Percentiles rank a stretch among this genome's conserved stretches.
Conservation (phyloP, 495 filamentous ascomycete genomes). For the Hapsidospora chrysogenum region DNA sequence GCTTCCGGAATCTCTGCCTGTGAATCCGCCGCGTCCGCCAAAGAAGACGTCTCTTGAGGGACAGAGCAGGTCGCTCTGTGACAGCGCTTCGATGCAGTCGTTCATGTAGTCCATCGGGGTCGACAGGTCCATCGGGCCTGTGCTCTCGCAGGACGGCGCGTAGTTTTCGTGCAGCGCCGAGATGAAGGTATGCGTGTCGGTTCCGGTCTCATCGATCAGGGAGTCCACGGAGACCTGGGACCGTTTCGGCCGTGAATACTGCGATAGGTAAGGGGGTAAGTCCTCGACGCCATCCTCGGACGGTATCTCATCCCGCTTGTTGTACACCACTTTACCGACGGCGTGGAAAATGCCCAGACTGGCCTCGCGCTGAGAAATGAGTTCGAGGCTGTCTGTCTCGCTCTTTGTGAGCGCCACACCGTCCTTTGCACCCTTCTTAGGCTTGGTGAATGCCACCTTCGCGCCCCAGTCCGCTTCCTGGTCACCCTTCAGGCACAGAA, state of each 20-base stretch:
- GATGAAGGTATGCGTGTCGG: constrained; percentile 76
- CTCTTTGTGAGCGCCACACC: constrained; percentile 44
- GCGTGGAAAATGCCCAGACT: constrained; percentile 91
- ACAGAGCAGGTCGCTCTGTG: constrained; percentile 69
- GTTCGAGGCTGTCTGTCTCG: constrained; percentile 52
- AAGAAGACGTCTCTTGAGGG: constrained; percentile 41
- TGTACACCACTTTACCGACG: constrained; percentile 87
- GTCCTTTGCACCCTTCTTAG: constrained; percentile 38
- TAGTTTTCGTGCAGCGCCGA: constrained; percentile 95
- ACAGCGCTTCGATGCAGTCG: constrained; percentile 66
- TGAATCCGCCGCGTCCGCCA: constrained; percentile 25
- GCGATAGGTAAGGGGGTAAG: constrained; percentile 43
- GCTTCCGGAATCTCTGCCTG: constrained; percentile 34
- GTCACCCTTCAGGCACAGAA: constrained; percentile 67
- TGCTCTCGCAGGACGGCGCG: constrained; percentile 57
- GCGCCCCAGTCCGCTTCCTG: constrained; percentile 48
- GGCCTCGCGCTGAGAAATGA: constrained; percentile 70
- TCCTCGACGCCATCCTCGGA: constrained; percentile 17
- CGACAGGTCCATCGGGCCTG: constrained; percentile 22
- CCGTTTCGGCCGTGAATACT: constrained; percentile 42
- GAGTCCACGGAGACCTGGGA: constrained; percentile 58
- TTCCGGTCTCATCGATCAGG: constrained; percentile 76
- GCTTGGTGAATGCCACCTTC: constrained; percentile 42
- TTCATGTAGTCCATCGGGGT: constrained; percentile 48
- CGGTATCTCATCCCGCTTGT: constrained; percentile 49